Percentiles rank a stretch among this genome's conserved stretches.
Evolutionary conservation across 2,329 filamentous ascomycete species (phyloP).

Genomic region (Pseudopithomyces chartarum): DNA sequence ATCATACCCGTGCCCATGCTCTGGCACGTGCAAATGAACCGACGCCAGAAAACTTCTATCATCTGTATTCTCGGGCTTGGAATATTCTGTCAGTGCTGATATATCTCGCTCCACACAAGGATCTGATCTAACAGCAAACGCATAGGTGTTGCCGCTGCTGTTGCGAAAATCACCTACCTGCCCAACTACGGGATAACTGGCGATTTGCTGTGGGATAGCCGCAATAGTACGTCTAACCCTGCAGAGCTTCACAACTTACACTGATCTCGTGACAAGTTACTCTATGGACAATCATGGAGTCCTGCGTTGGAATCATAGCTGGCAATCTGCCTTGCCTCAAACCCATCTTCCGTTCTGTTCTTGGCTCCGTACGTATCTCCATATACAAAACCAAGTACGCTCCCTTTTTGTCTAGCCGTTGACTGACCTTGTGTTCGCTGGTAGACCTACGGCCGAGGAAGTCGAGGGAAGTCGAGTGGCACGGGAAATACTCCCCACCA

Average conservation of each 20-base stretch:
- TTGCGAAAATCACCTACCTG: constrained; percentile 47
- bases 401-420: background rate
- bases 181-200: constrained; percentile 43
- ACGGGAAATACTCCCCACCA: constrained; percentile 18
- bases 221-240: background rate
- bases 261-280: constrained; percentile 46
- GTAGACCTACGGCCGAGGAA: constrained; percentile 30
- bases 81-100: constrained; percentile 37
- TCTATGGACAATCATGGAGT: constrained; percentile 53
- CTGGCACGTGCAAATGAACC: constrained; percentile 44
- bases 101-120: too few relatives aligned
- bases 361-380: constrained; percentile 31
- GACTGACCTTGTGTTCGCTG: too few relatives aligned
- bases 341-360: constrained; percentile 46
- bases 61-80: constrained; percentile 51
- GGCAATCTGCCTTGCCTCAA: constrained; percentile 51
- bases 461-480: constrained; percentile 11
- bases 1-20: constrained; percentile 44
- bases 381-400: too few relatives aligned
- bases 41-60: constrained; percentile 48
- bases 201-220: constrained; percentile 42
- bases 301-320: constrained; percentile 51
- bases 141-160: constrained; percentile 47
- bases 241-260: background rate
- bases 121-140: too few relatives aligned